Conservation (phyloP, 2,329 filamentous ascomycete genomes). For the Elsinoe necatrix region DNA sequence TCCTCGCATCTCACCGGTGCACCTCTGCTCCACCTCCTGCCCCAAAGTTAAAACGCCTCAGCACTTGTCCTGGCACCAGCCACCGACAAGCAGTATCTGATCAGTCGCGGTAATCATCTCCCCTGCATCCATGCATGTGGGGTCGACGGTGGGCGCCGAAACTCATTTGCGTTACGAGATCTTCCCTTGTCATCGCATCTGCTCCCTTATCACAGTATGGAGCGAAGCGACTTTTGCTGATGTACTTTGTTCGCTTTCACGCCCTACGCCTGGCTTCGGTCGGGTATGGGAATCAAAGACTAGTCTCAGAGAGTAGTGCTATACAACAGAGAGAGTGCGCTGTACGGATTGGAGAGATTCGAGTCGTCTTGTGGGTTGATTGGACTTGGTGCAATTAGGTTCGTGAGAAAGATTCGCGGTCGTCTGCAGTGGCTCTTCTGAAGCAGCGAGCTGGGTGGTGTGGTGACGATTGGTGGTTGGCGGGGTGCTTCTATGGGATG, state of each 20-base stretch:
- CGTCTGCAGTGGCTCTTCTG: conserved; percentile 21
- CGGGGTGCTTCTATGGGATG: not conserved
- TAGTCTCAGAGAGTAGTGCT: conserved; percentile 80
- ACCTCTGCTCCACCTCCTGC: conserved; percentile 3
- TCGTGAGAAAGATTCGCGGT: conserved; percentile 16
- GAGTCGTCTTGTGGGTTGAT: conserved; percentile 23
- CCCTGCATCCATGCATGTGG: conserved; percentile 42
- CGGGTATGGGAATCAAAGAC: conserved; percentile 72
- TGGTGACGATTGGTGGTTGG: not conserved
- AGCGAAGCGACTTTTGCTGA: conserved; percentile 81
- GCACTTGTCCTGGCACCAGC: conserved; percentile 44
- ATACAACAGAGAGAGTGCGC: conserved; percentile 62
- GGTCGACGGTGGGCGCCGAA: conserved; percentile 52
- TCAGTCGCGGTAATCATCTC: conserved; percentile 61
- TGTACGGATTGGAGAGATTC: conserved; percentile 19
- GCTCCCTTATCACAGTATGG: conserved; percentile 27
- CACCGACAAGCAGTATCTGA: conserved; percentile 47
- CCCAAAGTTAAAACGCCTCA: conserved; percentile 17
- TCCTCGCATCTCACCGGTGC: conserved; percentile 31
- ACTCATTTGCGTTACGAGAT: conserved; percentile 20
- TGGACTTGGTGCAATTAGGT: conserved; percentile 15
- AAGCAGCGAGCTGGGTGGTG: conserved; percentile 15
- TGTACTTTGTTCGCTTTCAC: conserved; percentile 80
- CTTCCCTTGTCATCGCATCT: conserved; percentile 21
- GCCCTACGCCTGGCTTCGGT: conserved; percentile 44